Percentiles rank a stretch among this genome's conserved stretches.
These are phyloP conservation scores for Phascolomyces articulosus DNA, from an alignment of 371 early-diverging fungal genomes.

Conservation along the genomic window DNA sequence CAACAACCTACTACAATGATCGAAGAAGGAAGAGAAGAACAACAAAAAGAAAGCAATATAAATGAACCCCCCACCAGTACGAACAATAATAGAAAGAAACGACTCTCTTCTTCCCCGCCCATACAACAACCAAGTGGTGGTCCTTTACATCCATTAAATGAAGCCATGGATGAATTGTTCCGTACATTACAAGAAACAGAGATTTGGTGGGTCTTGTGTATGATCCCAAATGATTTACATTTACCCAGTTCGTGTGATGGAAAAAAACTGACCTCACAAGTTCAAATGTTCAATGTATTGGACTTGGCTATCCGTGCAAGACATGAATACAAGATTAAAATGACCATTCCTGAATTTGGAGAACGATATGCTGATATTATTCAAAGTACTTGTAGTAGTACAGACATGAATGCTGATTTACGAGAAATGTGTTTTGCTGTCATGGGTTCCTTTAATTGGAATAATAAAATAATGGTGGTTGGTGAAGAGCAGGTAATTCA, in stretches of 20 bases:
- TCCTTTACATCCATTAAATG: constrained; percentile 6
- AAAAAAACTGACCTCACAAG: constrained; percentile 46
- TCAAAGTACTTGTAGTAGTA: constrained; percentile 25
- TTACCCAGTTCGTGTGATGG: constrained; percentile 61
- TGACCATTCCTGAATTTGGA: constrained; percentile 58
- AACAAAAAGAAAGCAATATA: constrained; percentile 44
- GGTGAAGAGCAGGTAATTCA: constrained; percentile 17
- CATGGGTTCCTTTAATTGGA: constrained; percentile 14
- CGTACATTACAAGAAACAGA: constrained; percentile 76
- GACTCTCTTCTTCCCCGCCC: too few relatives aligned
- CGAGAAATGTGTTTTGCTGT: constrained; percentile 17
- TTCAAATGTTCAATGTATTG: constrained; percentile 51
- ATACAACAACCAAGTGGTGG: too few relatives aligned
- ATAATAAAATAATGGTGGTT: constrained; percentile 15
- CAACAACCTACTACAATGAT: too few relatives aligned
- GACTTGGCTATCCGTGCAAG: constrained; percentile 51
- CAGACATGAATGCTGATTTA: constrained; percentile 14
- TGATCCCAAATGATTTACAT: constrained; percentile 73
- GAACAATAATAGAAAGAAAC: too few relatives aligned
- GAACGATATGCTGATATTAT: constrained; percentile 65
- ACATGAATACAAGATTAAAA: constrained; percentile 58
- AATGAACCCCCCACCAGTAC: too few relatives aligned
- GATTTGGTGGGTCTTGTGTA: constrained; percentile 84
- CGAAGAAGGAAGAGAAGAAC: too few relatives aligned
- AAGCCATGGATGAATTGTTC: constrained; percentile 69